Evolutionary conservation across 1,139 yeast species (phyloP).

Genomic region (Waltiozyma solani): DNA sequence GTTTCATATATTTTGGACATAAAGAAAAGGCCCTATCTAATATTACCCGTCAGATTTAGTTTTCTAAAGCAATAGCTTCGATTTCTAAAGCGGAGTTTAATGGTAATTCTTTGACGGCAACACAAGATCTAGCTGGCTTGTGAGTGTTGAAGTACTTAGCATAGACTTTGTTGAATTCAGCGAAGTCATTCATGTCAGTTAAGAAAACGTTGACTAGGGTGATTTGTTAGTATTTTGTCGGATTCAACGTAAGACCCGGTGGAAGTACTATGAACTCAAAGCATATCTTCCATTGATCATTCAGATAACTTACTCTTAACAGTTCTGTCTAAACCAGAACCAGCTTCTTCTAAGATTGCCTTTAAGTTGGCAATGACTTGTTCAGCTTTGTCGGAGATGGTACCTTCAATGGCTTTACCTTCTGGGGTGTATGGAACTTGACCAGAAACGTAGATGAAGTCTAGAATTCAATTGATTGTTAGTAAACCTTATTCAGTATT

Average conservation of each 20-base stretch:
- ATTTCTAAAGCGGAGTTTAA: conserved; percentile 58
- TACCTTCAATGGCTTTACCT: conserved; percentile 67
- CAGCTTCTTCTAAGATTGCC: conserved; percentile 70
- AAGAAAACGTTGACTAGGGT: conserved; percentile 60
- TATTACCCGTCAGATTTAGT: not conserved
- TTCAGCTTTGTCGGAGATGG: conserved; percentile 74
- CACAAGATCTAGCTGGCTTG: conserved; percentile 95
- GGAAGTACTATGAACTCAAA: not conserved
- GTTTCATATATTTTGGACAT: too few species aligned
- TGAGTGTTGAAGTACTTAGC: conserved; percentile 69
- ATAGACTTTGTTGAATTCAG: conserved; percentile 75
- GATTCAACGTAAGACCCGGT: too few species aligned
- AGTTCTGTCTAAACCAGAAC: conserved; percentile 70
- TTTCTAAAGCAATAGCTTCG: conserved; percentile 59
- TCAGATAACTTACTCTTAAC: conserved; percentile 46
- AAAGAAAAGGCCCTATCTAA: too few species aligned
- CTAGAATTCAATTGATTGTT: conserved; percentile 20
- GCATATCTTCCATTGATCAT: too few species aligned
- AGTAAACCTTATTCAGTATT: not conserved
- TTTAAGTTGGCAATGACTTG: conserved; percentile 73
- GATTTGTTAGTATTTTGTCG: not conserved
- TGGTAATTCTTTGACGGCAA: conserved; percentile 83
- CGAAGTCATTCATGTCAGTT: conserved; percentile 80
- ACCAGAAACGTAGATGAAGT: conserved; percentile 86
- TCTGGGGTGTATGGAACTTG: conserved; percentile 89